These are phyloP conservation scores for Hymenoscyphus fraxineus DNA, from an alignment of 2,329 filamentous ascomycete species.

Conservation along the genomic window DNA sequence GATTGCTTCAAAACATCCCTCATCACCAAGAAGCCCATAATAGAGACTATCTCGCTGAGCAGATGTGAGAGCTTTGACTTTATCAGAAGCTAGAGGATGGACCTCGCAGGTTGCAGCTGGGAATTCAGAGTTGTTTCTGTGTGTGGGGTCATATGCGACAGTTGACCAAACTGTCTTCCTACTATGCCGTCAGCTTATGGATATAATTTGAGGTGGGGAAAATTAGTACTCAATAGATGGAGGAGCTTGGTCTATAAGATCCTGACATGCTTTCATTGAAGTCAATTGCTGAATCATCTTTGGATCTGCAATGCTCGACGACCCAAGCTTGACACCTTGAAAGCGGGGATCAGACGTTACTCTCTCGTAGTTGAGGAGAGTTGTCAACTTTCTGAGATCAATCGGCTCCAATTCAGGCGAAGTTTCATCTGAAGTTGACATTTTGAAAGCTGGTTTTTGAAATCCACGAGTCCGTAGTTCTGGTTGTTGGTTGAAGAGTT, in stretches of 20 bases:
- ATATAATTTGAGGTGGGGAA: no score
- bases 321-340: background rate
- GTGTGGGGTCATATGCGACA: no score
- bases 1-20: background rate
- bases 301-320: background rate
- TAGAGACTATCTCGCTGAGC: background rate
- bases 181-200: no score
- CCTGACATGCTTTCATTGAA: no score
- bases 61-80: background rate
- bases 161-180: no score
- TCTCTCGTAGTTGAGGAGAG: background rate
- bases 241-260: no score
- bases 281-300: no score
- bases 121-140: no score
- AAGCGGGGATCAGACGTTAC: background rate
- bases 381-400: background rate
- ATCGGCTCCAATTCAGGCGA: background rate
- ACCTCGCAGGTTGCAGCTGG: background rate
- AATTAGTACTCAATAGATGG: no score
- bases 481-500: no score
- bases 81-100: background rate
- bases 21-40: background rate
- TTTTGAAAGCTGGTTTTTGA: no score
- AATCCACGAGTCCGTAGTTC: no score
- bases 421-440: background rate